Evolutionary conservation across 2,329 filamentous ascomycete genomes (phyloP), one percentile per base, ranked within the genome.

Genomic region (Diaporthe velutina): DNA sequence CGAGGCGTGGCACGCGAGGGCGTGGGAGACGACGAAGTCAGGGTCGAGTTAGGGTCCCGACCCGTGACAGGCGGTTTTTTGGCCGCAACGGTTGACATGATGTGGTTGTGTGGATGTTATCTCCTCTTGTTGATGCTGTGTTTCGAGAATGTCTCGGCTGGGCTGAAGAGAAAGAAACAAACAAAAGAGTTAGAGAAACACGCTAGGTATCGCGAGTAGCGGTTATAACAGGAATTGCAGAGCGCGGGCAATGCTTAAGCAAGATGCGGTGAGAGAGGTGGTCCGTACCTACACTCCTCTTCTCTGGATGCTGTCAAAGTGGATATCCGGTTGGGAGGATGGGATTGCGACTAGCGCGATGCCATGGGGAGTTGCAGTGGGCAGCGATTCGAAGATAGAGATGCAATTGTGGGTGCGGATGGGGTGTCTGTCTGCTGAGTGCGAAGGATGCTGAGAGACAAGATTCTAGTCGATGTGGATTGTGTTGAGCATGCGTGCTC

Each of bases 21-120:
- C 42, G 70, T 25, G 13, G 70, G 13, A 13, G 87, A 84, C 3
- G 84, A 77, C 74, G 79, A 76, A 25, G 78, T 70, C 57, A 78
- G 50, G 73, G 81, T 76, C 78, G 77, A 79, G 77, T 84, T 83
- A 78, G 86, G 84, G 72, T 86, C 86, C 78, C 87, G 86, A 78
- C 85, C 85, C 77, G 85, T 83, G 75, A 85, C 83, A 74, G 87
- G 85, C 73, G 88, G 87, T 82, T 89, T 90, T 83, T 90, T 91
- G 74, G 88, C 82, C 70, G 80, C 84, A 77, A 85, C 83, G 75
- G 86, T 82, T 68, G 89, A 89, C 89, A 90, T 90, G 80, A 48
- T 76, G 52, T 30, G 58, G 70, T 30, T 33, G 25, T 19, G 33
- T 64, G 48, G 35, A 72, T 50, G 58, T 50, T 67, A 19, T 54